These are phyloP conservation scores for Monosporascus cannonballus DNA, from an alignment of 2,329 filamentous ascomycete species.

Conservation along the genomic window DNA sequence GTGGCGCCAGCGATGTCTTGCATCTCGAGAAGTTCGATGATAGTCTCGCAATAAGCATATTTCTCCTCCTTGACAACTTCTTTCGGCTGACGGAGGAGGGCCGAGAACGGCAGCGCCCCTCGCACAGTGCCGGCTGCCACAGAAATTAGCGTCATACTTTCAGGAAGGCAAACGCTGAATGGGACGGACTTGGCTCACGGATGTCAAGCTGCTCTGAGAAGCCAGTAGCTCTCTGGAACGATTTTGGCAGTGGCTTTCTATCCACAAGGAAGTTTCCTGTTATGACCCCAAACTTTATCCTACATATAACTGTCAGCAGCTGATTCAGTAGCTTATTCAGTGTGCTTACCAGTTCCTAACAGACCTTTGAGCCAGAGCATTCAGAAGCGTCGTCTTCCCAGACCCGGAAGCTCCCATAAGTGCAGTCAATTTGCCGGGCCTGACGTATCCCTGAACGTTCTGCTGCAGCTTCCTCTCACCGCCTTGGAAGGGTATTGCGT, in stretches of 20 bases:
- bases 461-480: conserved; percentile 65
- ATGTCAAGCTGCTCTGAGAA: conserved; percentile 62
- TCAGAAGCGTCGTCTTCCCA: conserved; percentile 25
- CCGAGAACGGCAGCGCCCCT: conserved; percentile 61
- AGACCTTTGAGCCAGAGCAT: conserved; percentile 48
- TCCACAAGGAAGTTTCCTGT: conserved; percentile 77
- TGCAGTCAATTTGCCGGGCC: conserved; percentile 73
- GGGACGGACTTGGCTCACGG: conserved; percentile 46
- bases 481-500: conserved; percentile 48
- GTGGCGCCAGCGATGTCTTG: conserved; percentile 58
- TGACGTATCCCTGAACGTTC: conserved; percentile 77
- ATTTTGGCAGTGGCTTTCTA: conserved; percentile 62
- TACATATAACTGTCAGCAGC: conserved; percentile 38
- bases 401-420: conserved; percentile 58
- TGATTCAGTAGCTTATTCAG: background rate
- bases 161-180: background rate
- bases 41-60: conserved; percentile 60
- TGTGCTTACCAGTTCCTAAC: conserved; percentile 58
- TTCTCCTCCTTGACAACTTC: conserved; percentile 55
- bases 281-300: conserved; percentile 71
- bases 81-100: conserved; percentile 54
- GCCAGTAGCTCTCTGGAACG: conserved; percentile 75
- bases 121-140: conserved; percentile 49
- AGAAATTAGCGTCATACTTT: background rate
- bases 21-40: conserved; percentile 66